phyloP scores from a whole-genome alignment of 2,329 filamentous ascomycete species.

The Cercospora sesami region DNA sequence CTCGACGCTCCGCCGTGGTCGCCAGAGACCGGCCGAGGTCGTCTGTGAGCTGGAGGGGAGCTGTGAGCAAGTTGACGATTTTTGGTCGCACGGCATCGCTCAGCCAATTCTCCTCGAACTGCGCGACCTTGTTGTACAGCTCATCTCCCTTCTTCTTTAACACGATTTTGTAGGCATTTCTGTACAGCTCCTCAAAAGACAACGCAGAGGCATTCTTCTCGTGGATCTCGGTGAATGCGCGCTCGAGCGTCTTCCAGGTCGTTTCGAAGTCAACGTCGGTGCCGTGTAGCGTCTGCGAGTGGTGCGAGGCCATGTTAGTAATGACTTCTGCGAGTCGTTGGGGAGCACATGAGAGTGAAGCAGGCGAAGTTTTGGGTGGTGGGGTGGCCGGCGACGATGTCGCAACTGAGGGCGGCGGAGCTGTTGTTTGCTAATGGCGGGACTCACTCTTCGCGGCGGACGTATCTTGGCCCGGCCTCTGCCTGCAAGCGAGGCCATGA shows the following conservation, averaged over 20 bases:
- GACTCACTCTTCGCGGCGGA: slow-evolving; percentile 65
- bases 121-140: slow-evolving; percentile 76
- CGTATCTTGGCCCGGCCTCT: slow-evolving; percentile 64
- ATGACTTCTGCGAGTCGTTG: not conserved
- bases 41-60: slow-evolving; percentile 60
- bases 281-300: slow-evolving; percentile 56
- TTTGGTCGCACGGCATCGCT: slow-evolving; percentile 67
- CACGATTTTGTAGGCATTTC: slow-evolving; percentile 90
- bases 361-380: slow-evolving; percentile 48
- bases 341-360: not conserved
- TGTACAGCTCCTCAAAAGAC: slow-evolving; percentile 94
- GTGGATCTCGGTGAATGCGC: slow-evolving; percentile 84
- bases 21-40: slow-evolving; percentile 43
- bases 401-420: slow-evolving; percentile 1
- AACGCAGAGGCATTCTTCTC: slow-evolving; percentile 84
- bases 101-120: slow-evolving; percentile 82
- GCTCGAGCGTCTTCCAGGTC: slow-evolving; percentile 74
- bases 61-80: slow-evolving; percentile 70
- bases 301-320: slow-evolving; percentile 4
- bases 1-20: slow-evolving; percentile 74
- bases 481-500: slow-evolving; percentile 50
- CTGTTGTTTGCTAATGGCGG: slow-evolving; percentile 21
- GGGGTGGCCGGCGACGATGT: slow-evolving; percentile 17
- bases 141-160: slow-evolving; percentile 80
- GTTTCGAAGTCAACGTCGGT: slow-evolving; percentile 78